These are phyloP conservation scores for Hyphopichia pseudoburtonii DNA, from an alignment of 1,139 yeast genomes.

Conservation along the genomic window DNA sequence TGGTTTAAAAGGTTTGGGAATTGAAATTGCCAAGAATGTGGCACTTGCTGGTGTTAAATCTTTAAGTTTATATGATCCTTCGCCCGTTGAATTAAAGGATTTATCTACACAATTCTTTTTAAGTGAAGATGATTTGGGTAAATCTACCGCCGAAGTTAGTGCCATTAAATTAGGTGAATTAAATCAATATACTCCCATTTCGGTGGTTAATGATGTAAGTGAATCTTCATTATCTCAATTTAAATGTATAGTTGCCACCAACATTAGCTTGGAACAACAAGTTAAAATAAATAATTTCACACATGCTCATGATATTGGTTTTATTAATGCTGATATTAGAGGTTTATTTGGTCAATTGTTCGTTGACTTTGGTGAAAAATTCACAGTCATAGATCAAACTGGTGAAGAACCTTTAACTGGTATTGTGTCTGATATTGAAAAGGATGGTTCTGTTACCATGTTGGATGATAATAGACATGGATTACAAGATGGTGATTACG, in stretches of 20 bases:
- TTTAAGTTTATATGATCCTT: constrained; percentile 83
- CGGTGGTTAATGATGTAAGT: constrained; percentile 57
- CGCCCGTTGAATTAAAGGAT: constrained; percentile 63
- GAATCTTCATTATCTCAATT: constrained; percentile 53
- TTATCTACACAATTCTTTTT: constrained; percentile 89
- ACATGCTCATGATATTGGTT: constrained; percentile 72
- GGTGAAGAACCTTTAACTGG: constrained; percentile 94
- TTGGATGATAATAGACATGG: constrained; percentile 93
- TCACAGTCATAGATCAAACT: constrained; percentile 77
- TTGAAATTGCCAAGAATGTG: constrained; percentile 94
- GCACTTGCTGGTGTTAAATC: constrained; percentile 97
- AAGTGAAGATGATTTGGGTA: constrained; percentile 67
- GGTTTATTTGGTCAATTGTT: constrained; percentile 90
- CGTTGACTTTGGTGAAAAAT: constrained; percentile 84
- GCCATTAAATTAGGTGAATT: constrained; percentile 71
- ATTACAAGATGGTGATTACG: constrained; percentile 86
- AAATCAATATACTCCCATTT: constrained; percentile 85
- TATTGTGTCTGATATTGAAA: constrained; percentile 82
- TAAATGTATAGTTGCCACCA: constrained; percentile 84
- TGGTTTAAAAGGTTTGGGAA: constrained; percentile 89
- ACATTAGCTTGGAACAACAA: constrained; percentile 72
- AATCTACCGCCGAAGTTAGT: constrained; percentile 72
- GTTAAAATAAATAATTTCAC: constrained; percentile 73
- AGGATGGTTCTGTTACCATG: constrained; percentile 89
- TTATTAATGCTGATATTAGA: constrained; percentile 75